These are phyloP conservation scores for slime mould (Dictyostelium discoideum) DNA, from an alignment of 78 protist species.

Conservation along the genomic window DNA sequence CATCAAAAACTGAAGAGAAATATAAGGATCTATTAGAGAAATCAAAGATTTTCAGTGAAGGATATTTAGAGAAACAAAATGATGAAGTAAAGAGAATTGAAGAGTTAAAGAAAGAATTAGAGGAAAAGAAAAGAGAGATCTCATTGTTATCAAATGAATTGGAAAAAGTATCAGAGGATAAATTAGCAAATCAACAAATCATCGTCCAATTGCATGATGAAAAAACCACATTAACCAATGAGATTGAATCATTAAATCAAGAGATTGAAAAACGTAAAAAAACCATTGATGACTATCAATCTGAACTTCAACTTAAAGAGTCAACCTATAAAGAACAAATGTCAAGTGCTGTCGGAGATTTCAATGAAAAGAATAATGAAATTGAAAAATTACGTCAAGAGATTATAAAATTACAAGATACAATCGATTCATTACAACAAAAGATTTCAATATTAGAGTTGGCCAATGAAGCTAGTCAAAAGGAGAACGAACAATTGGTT, in stretches of 20 bases:
- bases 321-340: background rate
- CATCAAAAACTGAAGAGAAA: conserved; percentile 45
- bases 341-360: background rate
- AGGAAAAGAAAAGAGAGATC: conserved; percentile 13
- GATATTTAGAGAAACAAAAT: conserved; percentile 1
- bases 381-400: background rate
- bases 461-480: background rate
- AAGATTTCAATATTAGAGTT: background rate
- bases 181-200: background rate
- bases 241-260: background rate
- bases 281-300: background rate
- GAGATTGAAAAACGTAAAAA: background rate
- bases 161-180: background rate
- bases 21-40: conserved; percentile 67
- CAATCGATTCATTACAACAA: background rate
- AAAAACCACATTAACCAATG: background rate
- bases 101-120: conserved; percentile 2
- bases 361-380: background rate
- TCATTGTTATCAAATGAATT: background rate
- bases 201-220: background rate
- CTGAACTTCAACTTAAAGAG: background rate
- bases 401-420: background rate
- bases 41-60: conserved; percentile 3
- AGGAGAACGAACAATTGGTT: background rate
- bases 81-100: background rate